A percentile compares a stretch with the other conserved stretches of the same genome.
These are phyloP conservation scores for Zarea fungicola DNA, from an alignment of 2,329 filamentous ascomycete species.

Conservation along the genomic window DNA sequence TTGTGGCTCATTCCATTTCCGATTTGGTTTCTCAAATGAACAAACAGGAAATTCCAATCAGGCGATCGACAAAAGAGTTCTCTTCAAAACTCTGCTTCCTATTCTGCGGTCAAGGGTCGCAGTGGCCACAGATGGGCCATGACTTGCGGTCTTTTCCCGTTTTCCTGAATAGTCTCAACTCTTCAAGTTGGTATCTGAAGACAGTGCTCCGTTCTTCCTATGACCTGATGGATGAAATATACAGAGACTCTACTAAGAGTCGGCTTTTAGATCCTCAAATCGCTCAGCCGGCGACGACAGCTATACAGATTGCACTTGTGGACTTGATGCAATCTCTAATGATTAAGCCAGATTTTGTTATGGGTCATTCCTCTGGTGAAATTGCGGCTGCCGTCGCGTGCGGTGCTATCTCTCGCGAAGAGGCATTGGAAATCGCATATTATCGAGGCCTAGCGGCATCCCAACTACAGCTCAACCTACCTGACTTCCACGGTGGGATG, in stretches of 20 bases:
- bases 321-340: constrained; percentile 32
- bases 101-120: constrained; percentile 40
- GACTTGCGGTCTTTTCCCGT: constrained; percentile 35
- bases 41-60: constrained; percentile 15
- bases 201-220: constrained; percentile 27
- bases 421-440: constrained; percentile 38
- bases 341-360: constrained; percentile 28
- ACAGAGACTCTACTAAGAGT: constrained; percentile 21
- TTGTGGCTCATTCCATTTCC: constrained; percentile 29
- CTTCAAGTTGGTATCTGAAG: constrained; percentile 27
- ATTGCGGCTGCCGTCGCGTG: constrained; percentile 40
- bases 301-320: constrained; percentile 37
- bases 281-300: constrained; percentile 38
- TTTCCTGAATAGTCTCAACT: constrained; percentile 36
- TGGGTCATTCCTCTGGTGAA: constrained; percentile 44
- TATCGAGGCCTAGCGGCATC: constrained; percentile 33
- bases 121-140: constrained; percentile 38
- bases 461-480: constrained; percentile 22
- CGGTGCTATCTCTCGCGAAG: constrained; percentile 29
- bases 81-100: constrained; percentile 33
- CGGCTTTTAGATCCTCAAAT: constrained; percentile 30
- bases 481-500: constrained; percentile 34
- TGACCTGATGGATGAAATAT: constrained; percentile 32
- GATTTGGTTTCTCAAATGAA: constrained; percentile 29
- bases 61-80: constrained; percentile 23